Evolutionary conservation across 257 asterid genomes (phyloP).

Genomic region (Lycium barbarum): DNA sequence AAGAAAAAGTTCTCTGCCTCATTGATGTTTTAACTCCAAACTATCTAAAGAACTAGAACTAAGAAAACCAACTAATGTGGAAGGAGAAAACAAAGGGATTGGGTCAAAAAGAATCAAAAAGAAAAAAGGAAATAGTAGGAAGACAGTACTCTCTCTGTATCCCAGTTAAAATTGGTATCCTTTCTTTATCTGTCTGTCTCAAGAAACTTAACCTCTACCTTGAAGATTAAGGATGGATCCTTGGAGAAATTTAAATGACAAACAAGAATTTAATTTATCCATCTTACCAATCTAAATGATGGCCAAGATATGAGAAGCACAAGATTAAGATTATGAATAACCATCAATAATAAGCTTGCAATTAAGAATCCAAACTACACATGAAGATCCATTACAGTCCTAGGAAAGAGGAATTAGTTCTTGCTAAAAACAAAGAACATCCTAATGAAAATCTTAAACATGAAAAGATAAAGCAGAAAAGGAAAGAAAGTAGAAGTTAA

Average conservation of each 20-base stretch:
- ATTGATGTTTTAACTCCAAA: neutral
- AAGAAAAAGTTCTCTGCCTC: neutral
- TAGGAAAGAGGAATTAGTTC: constrained; percentile 6
- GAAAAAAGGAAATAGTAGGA: neutral
- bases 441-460: neutral
- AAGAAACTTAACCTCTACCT: neutral
- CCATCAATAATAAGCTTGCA: constrained; percentile 29
- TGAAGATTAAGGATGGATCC: neutral
- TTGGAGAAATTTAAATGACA: constrained; percentile 10
- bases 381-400: constrained; percentile 16
- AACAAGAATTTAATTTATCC: constrained; percentile 3
- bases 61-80: neutral
- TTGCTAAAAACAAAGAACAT: constrained; percentile 13
- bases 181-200: neutral
- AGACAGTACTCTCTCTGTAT: neutral
- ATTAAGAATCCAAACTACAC: constrained; percentile 26
- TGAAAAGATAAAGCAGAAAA: neutral
- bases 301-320: constrained; percentile 13
- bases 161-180: neutral
- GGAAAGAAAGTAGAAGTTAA: neutral
- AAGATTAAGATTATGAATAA: constrained; percentile 21
- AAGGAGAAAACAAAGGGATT: neutral
- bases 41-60: neutral
- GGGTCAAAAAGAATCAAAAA: neutral
- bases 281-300: neutral